Percentiles rank a stretch among this genome's conserved stretches.
phyloP scores from a whole-genome alignment of 2,329 filamentous ascomycete genomes.

The Nigrograna mackinnonii region DNA sequence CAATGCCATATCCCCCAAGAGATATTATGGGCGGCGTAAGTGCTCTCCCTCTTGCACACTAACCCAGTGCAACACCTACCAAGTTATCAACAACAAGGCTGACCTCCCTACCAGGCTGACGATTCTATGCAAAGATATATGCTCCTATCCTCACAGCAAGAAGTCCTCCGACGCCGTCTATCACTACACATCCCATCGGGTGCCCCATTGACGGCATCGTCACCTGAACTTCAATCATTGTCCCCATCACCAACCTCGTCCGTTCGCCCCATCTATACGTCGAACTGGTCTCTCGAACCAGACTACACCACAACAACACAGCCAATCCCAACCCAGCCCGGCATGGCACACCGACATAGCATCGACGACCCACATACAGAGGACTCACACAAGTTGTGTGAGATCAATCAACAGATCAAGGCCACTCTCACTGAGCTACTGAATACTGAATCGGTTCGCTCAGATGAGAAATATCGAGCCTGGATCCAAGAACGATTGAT shows the following conservation, averaged over 20 bases:
- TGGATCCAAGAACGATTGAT: constrained; percentile 59
- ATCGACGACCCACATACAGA: constrained; percentile 37
- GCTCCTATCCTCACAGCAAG: constrained; percentile 44
- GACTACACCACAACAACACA: constrained; percentile 23
- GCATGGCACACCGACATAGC: constrained; percentile 14
- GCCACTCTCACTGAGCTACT: constrained; percentile 57
- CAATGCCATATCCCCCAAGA: constrained; percentile 2
- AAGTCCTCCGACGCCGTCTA: constrained; percentile 42
- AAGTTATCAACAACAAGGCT: not conserved
- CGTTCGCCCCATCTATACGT: constrained; percentile 12
- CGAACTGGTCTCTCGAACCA: constrained; percentile 17
- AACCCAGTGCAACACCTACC: not conserved
- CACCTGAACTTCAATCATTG: constrained; percentile 40
- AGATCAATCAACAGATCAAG: constrained; percentile 58
- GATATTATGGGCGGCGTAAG: constrained; percentile 6
- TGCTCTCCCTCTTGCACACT: not conserved
- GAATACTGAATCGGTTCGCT: constrained; percentile 55
- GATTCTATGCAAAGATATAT: constrained; percentile 45
- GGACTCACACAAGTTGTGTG: constrained; percentile 51
- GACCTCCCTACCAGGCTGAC: constrained; percentile 3
- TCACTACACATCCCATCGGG: constrained; percentile 38
- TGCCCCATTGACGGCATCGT: constrained; percentile 34
- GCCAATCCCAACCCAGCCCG: constrained; percentile 25
- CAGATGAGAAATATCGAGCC: constrained; percentile 48
- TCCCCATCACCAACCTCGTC: constrained; percentile 33